A percentile compares a stretch with the other conserved stretches of the same genome.
Conservation (phyloP, 345 rosid species). For the Alliaria petiolata region DNA sequence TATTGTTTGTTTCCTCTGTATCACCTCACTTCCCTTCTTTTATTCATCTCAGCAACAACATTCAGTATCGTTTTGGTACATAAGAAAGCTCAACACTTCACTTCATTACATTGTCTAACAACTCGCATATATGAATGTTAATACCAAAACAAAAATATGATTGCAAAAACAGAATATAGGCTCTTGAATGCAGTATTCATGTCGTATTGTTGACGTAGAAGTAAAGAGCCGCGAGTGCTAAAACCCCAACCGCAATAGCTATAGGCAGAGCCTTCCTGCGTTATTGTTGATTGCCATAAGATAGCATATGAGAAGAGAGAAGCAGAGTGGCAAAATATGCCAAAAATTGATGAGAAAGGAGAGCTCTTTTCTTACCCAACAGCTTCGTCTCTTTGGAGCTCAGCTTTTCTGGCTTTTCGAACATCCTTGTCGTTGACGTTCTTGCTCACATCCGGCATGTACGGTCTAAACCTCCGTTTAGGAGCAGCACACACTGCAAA, state of each 20-base stretch:
- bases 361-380: constrained; percentile 53
- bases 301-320: background rate
- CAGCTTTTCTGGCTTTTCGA: constrained; percentile 75
- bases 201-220: constrained; percentile 56
- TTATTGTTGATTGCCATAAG: background rate
- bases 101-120: background rate
- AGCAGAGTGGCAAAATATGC: background rate
- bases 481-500: constrained; percentile 94
- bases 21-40: background rate
- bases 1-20: background rate
- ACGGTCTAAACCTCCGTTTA: constrained; percentile 76
- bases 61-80: constrained; percentile 11
- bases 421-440: constrained; percentile 53
- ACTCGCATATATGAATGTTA: background rate
- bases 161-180: background rate
- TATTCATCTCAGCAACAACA: background rate
- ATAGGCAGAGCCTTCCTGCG: constrained; percentile 76
- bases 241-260: constrained; percentile 59
- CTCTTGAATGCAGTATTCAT: constrained; percentile 4
- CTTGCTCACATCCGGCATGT: constrained; percentile 56
- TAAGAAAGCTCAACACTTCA: constrained; percentile 15
- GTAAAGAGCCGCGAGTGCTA: constrained; percentile 68
- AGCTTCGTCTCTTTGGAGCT: constrained; percentile 66
- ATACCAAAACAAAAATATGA: background rate
- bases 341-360: background rate